Conservation (phyloP, 306 rosid genomes). For the Castanea sativa region DNA sequence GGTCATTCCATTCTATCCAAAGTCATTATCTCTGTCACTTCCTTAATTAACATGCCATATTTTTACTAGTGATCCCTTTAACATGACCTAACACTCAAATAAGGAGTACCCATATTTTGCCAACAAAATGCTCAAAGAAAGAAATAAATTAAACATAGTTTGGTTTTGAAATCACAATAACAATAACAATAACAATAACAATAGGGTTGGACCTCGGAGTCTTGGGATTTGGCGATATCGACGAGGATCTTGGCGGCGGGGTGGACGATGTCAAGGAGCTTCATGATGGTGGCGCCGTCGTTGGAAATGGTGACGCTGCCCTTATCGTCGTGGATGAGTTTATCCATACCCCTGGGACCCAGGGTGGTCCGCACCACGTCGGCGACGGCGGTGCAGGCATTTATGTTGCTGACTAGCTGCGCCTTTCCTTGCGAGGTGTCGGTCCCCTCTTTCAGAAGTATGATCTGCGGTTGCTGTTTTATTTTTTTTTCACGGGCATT, state of each 20-base stretch:
- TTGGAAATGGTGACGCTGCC: constrained; percentile 91
- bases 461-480: constrained; percentile 98
- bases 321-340: constrained; percentile 90
- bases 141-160: too few relatives aligned
- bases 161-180: too few relatives aligned
- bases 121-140: too few relatives aligned
- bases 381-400: constrained; percentile 91
- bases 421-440: constrained; percentile 96
- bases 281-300: constrained; percentile 98
- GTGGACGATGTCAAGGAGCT: constrained; percentile 86
- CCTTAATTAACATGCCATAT: too few relatives aligned
- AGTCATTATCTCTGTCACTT: too few relatives aligned
- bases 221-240: constrained; percentile 95
- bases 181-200: too few relatives aligned
- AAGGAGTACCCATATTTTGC: too few relatives aligned
- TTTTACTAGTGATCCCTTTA: too few relatives aligned
- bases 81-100: too few relatives aligned
- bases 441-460: constrained; percentile 90
- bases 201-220: constrained; percentile 65
- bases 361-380: constrained; percentile 90
- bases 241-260: constrained; percentile 98
- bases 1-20: too few relatives aligned
- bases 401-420: constrained; percentile 91
- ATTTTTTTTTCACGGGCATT: constrained; percentile 17
- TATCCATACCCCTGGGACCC: constrained; percentile 99